Evolutionary conservation across 2,329 filamentous ascomycete genomes (phyloP).

Genomic region (Ophiosphaerella korrae): DNA sequence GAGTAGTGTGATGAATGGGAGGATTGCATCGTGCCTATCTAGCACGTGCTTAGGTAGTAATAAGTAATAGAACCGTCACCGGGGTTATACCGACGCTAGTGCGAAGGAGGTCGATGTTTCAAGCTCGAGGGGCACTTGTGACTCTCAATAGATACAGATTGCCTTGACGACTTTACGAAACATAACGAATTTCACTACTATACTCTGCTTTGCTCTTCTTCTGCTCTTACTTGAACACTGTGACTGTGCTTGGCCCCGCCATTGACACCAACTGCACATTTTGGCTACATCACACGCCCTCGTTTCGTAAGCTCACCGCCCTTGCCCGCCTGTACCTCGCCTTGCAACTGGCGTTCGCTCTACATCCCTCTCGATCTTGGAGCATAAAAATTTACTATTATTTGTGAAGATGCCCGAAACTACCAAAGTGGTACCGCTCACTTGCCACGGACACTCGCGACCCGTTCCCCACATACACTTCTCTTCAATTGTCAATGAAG

Average conservation of each 20-base stretch:
- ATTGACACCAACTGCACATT: conserved; percentile 3
- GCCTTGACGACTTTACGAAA: conserved; percentile 40
- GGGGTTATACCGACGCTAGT: conserved; percentile 19
- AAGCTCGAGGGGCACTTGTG: conserved; percentile 18
- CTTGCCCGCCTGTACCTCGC: conserved; percentile 7
- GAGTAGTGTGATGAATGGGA: too few relatives aligned
- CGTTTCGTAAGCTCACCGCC: background rate
- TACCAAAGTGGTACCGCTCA: conserved; percentile 78
- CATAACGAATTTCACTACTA: conserved; percentile 27
- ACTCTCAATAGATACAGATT: conserved; percentile 11
- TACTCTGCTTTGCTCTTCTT: background rate
- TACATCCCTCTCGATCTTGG: background rate
- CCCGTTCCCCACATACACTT: conserved; percentile 92
- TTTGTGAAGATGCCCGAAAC: conserved; percentile 44
- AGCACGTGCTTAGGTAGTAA: background rate
- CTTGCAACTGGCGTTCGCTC: background rate
- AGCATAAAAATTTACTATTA: background rate
- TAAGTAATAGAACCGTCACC: conserved; percentile 3
- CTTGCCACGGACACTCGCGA: conserved; percentile 91
- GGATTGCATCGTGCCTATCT: too few relatives aligned
- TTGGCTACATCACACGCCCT: conserved; percentile 17
- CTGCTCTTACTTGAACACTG: background rate
- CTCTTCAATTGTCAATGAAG: conserved; percentile 80
- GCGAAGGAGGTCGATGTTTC: conserved; percentile 13
- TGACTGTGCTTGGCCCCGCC: background rate